Percentiles rank a stretch among this genome's conserved stretches.
phyloP scores from a whole-genome alignment of 2,329 filamentous ascomycete genomes.

The Botrytis fabae region DNA sequence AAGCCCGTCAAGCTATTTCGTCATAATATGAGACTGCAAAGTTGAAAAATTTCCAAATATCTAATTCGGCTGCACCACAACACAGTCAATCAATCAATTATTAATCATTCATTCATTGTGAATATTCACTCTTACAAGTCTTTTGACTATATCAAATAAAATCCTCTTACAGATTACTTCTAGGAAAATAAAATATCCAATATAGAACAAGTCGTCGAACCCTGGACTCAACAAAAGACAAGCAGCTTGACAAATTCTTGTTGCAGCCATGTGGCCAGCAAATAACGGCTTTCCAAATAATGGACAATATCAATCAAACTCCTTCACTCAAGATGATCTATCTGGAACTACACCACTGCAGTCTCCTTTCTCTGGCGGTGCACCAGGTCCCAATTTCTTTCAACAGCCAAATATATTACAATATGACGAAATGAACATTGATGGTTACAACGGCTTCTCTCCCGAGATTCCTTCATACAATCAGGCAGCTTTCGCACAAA shows the following conservation, averaged over 20 bases:
- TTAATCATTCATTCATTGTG: neutral
- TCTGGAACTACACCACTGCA: slow-evolving; percentile 10
- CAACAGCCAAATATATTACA: slow-evolving; percentile 28
- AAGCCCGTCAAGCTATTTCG: neutral
- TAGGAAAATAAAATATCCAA: neutral
- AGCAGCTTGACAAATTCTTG: neutral
- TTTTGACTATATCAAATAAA: neutral
- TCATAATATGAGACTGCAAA: slow-evolving; percentile 6
- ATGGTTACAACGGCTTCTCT: slow-evolving; percentile 29
- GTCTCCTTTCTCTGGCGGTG: slow-evolving; percentile 25
- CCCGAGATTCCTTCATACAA: slow-evolving; percentile 34
- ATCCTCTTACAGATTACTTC: neutral
- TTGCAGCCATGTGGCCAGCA: slow-evolving; percentile 33
- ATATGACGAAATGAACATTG: slow-evolving; percentile 28
- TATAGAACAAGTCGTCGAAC: neutral
- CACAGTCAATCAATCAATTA: neutral
- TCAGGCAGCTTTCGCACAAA: slow-evolving; percentile 32
- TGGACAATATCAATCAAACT: slow-evolving; percentile 29
- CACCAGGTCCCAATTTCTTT: slow-evolving; percentile 30
- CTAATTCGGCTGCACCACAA: slow-evolving; percentile 5
- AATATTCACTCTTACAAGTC: slow-evolving; percentile 6
- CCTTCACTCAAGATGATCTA: slow-evolving; percentile 35
- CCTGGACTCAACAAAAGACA: neutral
- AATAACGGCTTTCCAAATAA: slow-evolving; percentile 37
- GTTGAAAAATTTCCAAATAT: slow-evolving; percentile 1